Evolutionary conservation across 2,329 filamentous ascomycete species (phyloP), one percentile per base, ranked within the genome.

Genomic region (Cercospora sp.): DNA sequence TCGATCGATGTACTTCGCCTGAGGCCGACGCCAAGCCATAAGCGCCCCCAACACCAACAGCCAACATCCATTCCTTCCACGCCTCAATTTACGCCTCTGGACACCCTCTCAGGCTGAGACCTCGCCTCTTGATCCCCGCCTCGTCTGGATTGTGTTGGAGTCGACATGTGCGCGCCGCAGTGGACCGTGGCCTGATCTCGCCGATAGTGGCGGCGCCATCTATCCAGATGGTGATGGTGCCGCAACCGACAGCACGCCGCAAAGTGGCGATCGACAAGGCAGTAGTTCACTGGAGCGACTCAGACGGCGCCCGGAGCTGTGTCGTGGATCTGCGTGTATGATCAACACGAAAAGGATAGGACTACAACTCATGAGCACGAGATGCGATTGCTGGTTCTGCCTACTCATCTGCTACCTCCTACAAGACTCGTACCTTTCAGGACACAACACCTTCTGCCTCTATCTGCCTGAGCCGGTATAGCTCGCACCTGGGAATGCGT

Each of bases 1-100:
- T 16, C 13, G 33, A 16, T 39, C 5, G 16, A 36, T 16, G 5
- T 12, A 16, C 3, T 16, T 36, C 36, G 36, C 16, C 36, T 53
- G 20, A 26, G 48, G 48, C 48, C 18, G 20, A 53, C 6, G 26
- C 26, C 26, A 53, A 28, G 48, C 48, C 26, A 3, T 53, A 53
- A 53, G 48, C 48, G 48, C 18, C 48, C 48, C 18, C 20, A 53
- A 53, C 20, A 39, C 61, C 65, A 64, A 67, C 66, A 67, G 6
- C 65, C 65, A 67, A 57, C 48, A 63, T 28, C 31, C 53, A 42
- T 42, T 53, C 48, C 60, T 60, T 28, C 33, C 39, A 60, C 39
- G 65, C 65, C 60, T 55, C 65, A 60, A 53, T 39, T 16, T 13
- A 60, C 33, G 55, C 20, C 18, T 33, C 36, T 39, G 48, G 7